phyloP scores from a whole-genome alignment of 106 monocot species.

The Dendrobium nobile region DNA sequence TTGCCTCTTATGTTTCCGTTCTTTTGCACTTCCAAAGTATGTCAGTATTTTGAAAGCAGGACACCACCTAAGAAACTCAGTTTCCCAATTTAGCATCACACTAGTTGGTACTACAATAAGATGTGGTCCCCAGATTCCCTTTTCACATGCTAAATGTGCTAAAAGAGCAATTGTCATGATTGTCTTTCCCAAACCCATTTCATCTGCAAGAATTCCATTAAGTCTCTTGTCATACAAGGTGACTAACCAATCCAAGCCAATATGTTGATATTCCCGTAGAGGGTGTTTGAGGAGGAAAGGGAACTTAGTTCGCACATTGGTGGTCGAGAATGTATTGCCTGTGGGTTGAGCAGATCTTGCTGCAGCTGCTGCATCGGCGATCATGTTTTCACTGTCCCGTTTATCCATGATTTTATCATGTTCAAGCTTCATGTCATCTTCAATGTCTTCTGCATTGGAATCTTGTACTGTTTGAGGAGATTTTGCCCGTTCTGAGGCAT shows the following conservation, averaged over 20 bases:
- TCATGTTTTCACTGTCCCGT: constrained; percentile 65
- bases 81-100: constrained; percentile 99
- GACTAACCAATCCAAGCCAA: constrained; percentile 96
- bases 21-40: constrained; percentile 97
- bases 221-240: constrained; percentile 97
- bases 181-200: constrained; percentile 99
- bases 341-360: constrained; percentile 99
- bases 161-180: constrained; percentile 99
- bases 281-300: constrained; percentile 93
- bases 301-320: constrained; percentile 92
- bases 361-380: constrained; percentile 95
- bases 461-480: background rate
- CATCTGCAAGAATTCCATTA: constrained; percentile 98
- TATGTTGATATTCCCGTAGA: constrained; percentile 97
- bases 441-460: constrained; percentile 10
- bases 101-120: constrained; percentile 98
- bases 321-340: constrained; percentile 96
- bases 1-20: constrained; percentile 88
- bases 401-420: constrained; percentile 21
- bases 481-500: constrained; percentile 11
- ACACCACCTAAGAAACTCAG: constrained; percentile 98
- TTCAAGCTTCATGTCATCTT: constrained; percentile 5
- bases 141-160: constrained; percentile 94
- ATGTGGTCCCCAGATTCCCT: constrained; percentile 99
- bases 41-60: constrained; percentile 99